Base-by-base conservation (phyloP, 1,284 basidiomycete species). In the Anthracocystis panici-leucophaei region DNA sequence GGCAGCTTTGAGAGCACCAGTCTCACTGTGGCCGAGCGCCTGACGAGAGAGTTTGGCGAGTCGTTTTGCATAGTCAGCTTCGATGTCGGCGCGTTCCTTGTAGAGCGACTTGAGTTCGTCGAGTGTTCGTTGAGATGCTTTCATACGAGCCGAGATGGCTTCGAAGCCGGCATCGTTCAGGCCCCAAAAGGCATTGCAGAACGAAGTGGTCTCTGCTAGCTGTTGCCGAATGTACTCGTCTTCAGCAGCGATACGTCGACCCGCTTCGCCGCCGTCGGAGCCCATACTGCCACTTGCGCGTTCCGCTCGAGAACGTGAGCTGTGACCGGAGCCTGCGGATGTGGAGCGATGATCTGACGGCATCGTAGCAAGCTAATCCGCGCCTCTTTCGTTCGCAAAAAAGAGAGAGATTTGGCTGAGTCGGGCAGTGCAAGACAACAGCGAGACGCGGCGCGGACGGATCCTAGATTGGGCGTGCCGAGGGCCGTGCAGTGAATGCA, bases 111-210 rank as follows among this genome's bases (percentile, higher is more conserved):
- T 89, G 54, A 98, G 84, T 80, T 98, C 96, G 48, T 98, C 95
- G 85, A 94, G 90, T 1, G 94, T 95, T 80, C 92, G 89, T n/a
- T 89, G 87, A 5, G 92, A 92, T 3, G 91, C 92, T 45, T 93
- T 90, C 90, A 97, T 92, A 65, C 95, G 89, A 10, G 92, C 91
- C 86, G 94, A 92, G 50, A 99, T 87, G 51, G 94, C 93, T 79
- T 97, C 94, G 73, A 93, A 95, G 23, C 95, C 95, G 29, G 89
- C 91, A 87, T 97, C 94, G 45, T 78, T 77, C 7, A 77, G 73
- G 33, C 79, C 81, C 96, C 96, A 98, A 87, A 98, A 99, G 1
- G 94, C 90, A 86, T 99, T 99, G 86, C 95, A 98, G 87, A 95
- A 98, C 87, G 96, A 92, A 78, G 67, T 73, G 11, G 71, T 63